These are phyloP conservation scores for Termitomyces eurrhizus DNA, from an alignment of 768 basidiomycete species.

Conservation along the genomic window DNA sequence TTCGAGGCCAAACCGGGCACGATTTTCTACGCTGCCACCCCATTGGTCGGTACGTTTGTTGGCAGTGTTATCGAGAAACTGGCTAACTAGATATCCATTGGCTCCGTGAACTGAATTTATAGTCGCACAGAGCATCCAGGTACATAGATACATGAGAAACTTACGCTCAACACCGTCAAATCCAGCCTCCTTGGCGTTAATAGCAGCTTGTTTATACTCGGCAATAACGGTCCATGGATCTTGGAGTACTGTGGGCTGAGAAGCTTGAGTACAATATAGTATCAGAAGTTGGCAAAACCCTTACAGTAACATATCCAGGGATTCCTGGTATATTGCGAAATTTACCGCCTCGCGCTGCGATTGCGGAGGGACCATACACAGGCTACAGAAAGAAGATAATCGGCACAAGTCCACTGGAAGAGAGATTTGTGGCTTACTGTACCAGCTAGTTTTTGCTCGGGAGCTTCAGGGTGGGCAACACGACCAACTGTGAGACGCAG, in stretches of 20 bases:
- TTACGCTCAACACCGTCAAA: slow-evolving; percentile 53
- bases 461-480: slow-evolving; percentile 31
- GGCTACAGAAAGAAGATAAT: slow-evolving; percentile 24
- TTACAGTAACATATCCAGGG: slow-evolving; percentile 37
- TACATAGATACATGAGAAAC: slow-evolving; percentile 3
- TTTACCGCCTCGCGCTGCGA: slow-evolving; percentile 36
- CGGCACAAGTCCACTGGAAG: not conserved
- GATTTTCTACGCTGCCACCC: slow-evolving; percentile 57
- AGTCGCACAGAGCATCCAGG: not conserved
- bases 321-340: slow-evolving; percentile 34
- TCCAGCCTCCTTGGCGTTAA: slow-evolving; percentile 48
- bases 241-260: slow-evolving; percentile 35
- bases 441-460: slow-evolving; percentile 34
- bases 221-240: slow-evolving; percentile 38
- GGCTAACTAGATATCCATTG: slow-evolving; percentile 41
- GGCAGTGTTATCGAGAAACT: slow-evolving; percentile 45
- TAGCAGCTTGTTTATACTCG: slow-evolving; percentile 39
- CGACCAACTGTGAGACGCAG: slow-evolving; percentile 27
- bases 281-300: slow-evolving; percentile 5
- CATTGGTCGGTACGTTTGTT: slow-evolving; percentile 56
- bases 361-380: slow-evolving; percentile 42
- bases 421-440: slow-evolving; percentile 17
- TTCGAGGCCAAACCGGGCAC: slow-evolving; percentile 51
- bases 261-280: not conserved
- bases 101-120: slow-evolving; percentile 35